Percentiles rank a stretch among this genome's conserved stretches.
These are phyloP conservation scores for Dittrichia graveolens DNA, from an alignment of 129 eudicot genomes.

Conservation along the genomic window DNA sequence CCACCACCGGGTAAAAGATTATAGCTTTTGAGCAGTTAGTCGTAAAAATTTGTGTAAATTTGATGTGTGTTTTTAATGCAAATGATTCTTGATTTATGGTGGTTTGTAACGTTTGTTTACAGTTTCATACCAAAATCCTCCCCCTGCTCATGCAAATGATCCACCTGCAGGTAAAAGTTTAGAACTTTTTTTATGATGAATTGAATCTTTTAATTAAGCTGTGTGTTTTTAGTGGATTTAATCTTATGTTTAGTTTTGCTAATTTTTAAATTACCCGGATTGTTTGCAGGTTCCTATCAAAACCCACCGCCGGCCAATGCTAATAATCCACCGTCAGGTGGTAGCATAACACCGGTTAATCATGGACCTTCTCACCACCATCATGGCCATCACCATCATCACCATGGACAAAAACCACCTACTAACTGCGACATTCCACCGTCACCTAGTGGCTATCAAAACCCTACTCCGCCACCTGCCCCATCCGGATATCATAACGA, in stretches of 20 bases:
- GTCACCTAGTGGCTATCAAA: constrained; percentile 15
- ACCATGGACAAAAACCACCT: constrained; percentile 40
- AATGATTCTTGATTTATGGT: background rate
- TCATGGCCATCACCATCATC: constrained; percentile 24
- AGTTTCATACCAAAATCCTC: constrained; percentile 22
- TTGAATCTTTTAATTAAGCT: background rate
- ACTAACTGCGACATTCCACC: constrained; percentile 51
- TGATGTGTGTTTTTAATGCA: background rate
- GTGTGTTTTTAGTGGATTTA: background rate
- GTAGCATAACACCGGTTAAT: constrained; percentile 6
- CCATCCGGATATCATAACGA: constrained; percentile 30
- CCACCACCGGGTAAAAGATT: constrained; percentile 11
- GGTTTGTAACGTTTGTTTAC: constrained; percentile 4
- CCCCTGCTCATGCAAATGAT: constrained; percentile 15
- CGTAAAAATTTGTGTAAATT: background rate
- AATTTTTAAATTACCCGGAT: background rate
- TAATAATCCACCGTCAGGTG: constrained; percentile 22
- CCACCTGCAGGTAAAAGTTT: constrained; percentile 1
- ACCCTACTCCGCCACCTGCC: constrained; percentile 51
- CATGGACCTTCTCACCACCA: constrained; percentile 21
- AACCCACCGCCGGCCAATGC: constrained; percentile 10
- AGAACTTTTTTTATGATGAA: background rate
- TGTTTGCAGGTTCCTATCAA: constrained; percentile 18
- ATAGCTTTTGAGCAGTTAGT: background rate
- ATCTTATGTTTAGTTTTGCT: background rate